Evolutionary conservation across 441 rosid genomes (phyloP), one percentile per base, ranked within the genome.

Genomic region (Gossypium lobatum): DNA sequence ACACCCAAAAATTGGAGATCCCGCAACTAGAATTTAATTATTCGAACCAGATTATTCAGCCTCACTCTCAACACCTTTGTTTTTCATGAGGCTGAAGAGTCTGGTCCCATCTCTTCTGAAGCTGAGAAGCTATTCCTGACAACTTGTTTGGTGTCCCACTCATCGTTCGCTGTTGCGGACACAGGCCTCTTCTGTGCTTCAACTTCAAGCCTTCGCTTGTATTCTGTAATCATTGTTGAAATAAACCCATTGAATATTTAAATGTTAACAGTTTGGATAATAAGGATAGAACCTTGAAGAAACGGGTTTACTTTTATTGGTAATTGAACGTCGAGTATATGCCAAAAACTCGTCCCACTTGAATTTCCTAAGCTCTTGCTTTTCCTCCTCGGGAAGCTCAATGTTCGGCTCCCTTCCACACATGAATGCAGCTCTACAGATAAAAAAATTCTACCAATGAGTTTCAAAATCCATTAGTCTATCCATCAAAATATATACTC

Each of bases 391-490:
- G 0, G 92, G 66, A 26, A 95, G 91, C 81, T 87, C 95, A 52
- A 90, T 86, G 85, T 95, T 95, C 45, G 99, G 99, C 70, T 95
- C 98, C 75, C 98, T 88, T 70, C 97, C 97, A 62, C 98, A 92
- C 98, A 92, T 95, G 87, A 87, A 95, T 34, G 98, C 98, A 73
- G 99, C 97, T 82, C 99, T 95, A 83, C 80, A 69, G 18, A 64
- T 3, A 34, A 63, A 65, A 74, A 39, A 68, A 67, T 68, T 74
- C 46, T 21, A 23, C 34, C 16, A 23, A 23, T 58, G 34, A 58
- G 34, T 58, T 58, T 23, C 63, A 2, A 11, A 58, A 58, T 58
- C 63, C 63, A 58, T 23, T 58, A 23, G 63, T 23, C 63, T 7
- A 54, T 54, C 59, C 59, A 54, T 54, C 59, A 54, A 54, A 54